phyloP scores from a whole-genome alignment of 352 stramenopile species.

The Globisporangium solare region DNA sequence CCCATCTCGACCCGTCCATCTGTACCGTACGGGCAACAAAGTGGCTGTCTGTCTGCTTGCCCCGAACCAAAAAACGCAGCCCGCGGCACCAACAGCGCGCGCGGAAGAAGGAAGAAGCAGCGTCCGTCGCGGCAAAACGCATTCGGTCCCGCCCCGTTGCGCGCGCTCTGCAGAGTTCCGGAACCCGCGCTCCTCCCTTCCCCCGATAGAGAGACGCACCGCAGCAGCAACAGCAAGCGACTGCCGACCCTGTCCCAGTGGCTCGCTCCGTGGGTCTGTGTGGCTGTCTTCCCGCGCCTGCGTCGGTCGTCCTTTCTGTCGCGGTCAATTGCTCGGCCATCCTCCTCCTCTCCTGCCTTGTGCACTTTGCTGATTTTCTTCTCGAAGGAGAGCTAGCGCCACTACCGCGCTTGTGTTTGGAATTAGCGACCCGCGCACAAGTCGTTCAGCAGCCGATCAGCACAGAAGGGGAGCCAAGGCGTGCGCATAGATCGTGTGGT shows the following conservation, averaged over 20 bases:
- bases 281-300: neutral
- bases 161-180: neutral
- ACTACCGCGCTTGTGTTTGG: too few relatives aligned
- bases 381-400: neutral
- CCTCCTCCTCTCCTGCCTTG: neutral
- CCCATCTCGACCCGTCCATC: neutral
- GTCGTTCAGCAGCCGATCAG: too few relatives aligned
- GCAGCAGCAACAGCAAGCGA: neutral
- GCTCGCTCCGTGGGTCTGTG: neutral
- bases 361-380: conserved; percentile 1
- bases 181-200: neutral
- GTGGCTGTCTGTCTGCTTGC: neutral
- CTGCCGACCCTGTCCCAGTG: neutral
- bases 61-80: conserved; percentile 17
- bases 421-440: too few relatives aligned
- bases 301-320: neutral
- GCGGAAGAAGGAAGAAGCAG: conserved; percentile 10
- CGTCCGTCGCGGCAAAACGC: neutral
- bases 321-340: neutral
- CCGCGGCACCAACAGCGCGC: conserved; percentile 26
- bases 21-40: neutral
- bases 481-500: too few relatives aligned
- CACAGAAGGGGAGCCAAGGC: too few relatives aligned
- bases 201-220: neutral
- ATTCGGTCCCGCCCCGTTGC: neutral